Evolutionary conservation across 75 land plant genomes (phyloP), one percentile per base, ranked within the genome.

Genomic region (Sequoia sempervirens): DNA sequence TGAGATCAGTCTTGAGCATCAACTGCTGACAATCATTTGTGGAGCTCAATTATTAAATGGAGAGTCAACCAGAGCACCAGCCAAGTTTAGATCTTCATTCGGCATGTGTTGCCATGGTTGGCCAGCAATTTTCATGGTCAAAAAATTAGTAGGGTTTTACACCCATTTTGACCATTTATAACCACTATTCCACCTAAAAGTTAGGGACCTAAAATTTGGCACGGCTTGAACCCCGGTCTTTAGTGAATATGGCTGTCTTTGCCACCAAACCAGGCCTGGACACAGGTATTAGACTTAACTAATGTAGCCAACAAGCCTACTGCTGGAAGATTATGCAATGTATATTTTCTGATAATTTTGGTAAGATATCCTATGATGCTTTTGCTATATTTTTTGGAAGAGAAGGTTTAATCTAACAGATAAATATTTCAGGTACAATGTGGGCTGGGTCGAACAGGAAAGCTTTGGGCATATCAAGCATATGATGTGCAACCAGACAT

Each of bases 391-490:
- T 78, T 75, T 23, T 20, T 26, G 26, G 4, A 43, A 45, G 37
- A 75, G 9, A 76, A 43, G 28, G 26, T 6, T 26, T 30, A 46
- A 11, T 52, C 80, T 81, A 14, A 50, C 41, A 32, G 43, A 56
- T 47, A 32, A 36, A 34, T 40, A 61, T 68, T 87, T 23, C 87
- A 96, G 99, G 96, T 96, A 9, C 99, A 96, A 86, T 96, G 99
- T 90, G 99, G 99, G 14, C 85, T 95, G 15, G 99, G 99, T 23
- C 89, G 99, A 83, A 95, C 94, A 26, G 98, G 98, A 2, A 40
- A 84, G 15, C 91, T 96, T 12, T 96, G 97, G 99, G 99, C 99
- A n/a, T 90, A 96, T 84, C 94, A 96, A 73, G 87, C 88, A 8
- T 95, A 89, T 83, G 92, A 87, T 72, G 93, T 96, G 32, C 37